Conservation (phyloP, 352 stramenopile genomes). For the Phytopythium litorale region DNA sequence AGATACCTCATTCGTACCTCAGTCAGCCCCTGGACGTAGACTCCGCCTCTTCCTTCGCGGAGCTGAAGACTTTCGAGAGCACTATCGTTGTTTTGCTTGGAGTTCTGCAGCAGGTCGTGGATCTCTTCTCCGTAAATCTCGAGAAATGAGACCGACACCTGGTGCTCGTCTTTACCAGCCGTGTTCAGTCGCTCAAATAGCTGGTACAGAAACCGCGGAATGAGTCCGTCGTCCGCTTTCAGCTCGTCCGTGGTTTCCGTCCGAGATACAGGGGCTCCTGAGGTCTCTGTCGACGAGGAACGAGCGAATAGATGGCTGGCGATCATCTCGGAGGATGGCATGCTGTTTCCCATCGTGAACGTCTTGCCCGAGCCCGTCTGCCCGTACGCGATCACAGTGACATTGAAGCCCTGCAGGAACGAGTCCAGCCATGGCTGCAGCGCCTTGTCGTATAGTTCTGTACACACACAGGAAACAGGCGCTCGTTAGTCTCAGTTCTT, state of each 20-base stretch:
- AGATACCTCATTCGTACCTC: conserved; percentile 28
- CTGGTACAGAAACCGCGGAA: conserved; percentile 81
- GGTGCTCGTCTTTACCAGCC: conserved; percentile 27
- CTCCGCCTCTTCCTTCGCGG: conserved; percentile 59
- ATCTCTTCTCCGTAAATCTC: conserved; percentile 99
- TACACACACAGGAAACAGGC: neutral
- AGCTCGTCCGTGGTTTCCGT: conserved; percentile 16
- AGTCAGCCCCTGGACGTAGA: conserved; percentile 78
- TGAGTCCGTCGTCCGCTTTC: conserved; percentile 65
- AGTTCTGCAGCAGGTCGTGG: conserved; percentile 88
- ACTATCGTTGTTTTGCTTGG: conserved; percentile 21
- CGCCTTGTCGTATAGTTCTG: conserved; percentile 67
- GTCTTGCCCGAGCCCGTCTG: conserved; percentile 86
- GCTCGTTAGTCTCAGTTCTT: neutral
- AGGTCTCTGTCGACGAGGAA: conserved; percentile 3
- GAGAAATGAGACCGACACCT: conserved; percentile 87
- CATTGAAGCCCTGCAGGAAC: conserved; percentile 88
- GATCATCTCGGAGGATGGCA: conserved; percentile 34
- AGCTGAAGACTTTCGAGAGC: conserved; percentile 57
- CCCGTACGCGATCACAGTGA: conserved; percentile 84
- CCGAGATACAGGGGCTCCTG: conserved; percentile 8
- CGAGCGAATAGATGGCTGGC: conserved; percentile 31
- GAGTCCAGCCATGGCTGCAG: conserved; percentile 76
- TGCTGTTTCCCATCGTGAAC: conserved; percentile 79
- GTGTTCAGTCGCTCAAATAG: conserved; percentile 51